Evolutionary conservation across 2,329 filamentous ascomycete species (phyloP), one percentile per base, ranked within the genome.

Genomic region (Stagonosporopsis chrysanthemi): DNA sequence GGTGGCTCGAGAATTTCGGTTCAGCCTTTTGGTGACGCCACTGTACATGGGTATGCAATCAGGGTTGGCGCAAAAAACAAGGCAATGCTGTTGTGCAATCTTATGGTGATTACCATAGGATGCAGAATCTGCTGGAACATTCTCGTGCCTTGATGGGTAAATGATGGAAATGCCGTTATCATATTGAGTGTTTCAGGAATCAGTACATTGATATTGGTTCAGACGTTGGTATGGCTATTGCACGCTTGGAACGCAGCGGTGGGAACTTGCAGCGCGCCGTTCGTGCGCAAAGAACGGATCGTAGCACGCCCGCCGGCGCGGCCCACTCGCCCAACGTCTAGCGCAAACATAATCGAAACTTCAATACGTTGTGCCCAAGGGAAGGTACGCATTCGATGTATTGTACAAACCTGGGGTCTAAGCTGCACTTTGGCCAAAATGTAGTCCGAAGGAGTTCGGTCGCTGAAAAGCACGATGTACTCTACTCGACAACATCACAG

Each of bases 11-110:
- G 11, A 29, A 24, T 29, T n/a, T 49, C 35, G 47, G 48, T 39
- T 31, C 42, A 44, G 24, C 54, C 17, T 19, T 40, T 35, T 11
- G 39, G 39, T 57, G 54, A 52, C 54, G 48, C 54, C 54, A 57
- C 48, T 22, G 43, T 43, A 52, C 54, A 57, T 28, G 54, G 54
- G 49, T 52, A 33, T 26, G 35, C 23, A 48, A 52, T 47, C 43
- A 56, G 38, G 43, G 44, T 52, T 52, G 54, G 49, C 33, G 48
- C 38, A 44, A 28, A 51, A 57, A 57, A 52, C 48, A 57, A 17
- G 54, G 48, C 54, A 52, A 17, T 24, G 19, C 35, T 40, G 26
- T 44, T 24, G 43, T 57, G 54, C 26, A 52, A 57, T 57, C 48
- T 49, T 48, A 40, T 42, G n/a, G 24, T 39, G 23, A 33, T 51